Evolutionary conservation across 2,329 filamentous ascomycete genomes (phyloP), one percentile per base, ranked within the genome.

Genomic region (Cadophora luteo-olivacea): DNA sequence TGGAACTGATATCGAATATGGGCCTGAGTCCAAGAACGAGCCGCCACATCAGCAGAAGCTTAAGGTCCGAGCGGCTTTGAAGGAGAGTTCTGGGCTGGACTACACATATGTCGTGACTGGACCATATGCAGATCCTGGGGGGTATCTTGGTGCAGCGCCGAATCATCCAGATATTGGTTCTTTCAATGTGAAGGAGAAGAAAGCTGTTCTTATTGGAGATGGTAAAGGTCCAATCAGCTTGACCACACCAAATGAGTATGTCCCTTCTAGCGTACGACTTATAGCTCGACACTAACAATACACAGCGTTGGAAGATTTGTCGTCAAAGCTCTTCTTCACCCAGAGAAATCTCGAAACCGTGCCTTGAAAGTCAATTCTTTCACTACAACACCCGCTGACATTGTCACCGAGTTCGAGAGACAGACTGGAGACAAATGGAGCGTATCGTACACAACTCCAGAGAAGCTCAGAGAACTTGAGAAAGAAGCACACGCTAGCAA

Each of bases 21-120:
- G 83, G 25, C 81, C 86, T 0, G 76, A 83, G 25, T 91, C 89
- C 16, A 82, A 82, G 2, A 73, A 79, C 9, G 91, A 93, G 78
- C 86, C 84, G 74, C 89, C 91, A 2, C 91, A 93, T 75, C 90
- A 92, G 79, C 79, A 83, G 66, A 93, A 93, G 78, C 83, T 92
- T 64, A 86, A 88, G 74, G 88, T 92, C n/a, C 84, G 91, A 68
- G 86, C 84, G 66, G 85, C 85, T 36, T 82, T 91, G 38, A 82
- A 84, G 58, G 84, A 85, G 45, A 75, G 85, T 16, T 82, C 83
- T 72, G 79, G 83, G 8, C 76, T 92, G 32, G 82, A 87, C 61
- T 84, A 89, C 66, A 91, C 90, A 0, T 92, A 89, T 75, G 80
- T 92, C 0, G 90, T 92, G 4, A 92, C 90, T 0, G 90, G 90